Percentiles rank a stretch among this genome's conserved stretches.
Conservation (phyloP, 2,329 filamentous ascomycete genomes). For the Fusarium euwallaceae region DNA sequence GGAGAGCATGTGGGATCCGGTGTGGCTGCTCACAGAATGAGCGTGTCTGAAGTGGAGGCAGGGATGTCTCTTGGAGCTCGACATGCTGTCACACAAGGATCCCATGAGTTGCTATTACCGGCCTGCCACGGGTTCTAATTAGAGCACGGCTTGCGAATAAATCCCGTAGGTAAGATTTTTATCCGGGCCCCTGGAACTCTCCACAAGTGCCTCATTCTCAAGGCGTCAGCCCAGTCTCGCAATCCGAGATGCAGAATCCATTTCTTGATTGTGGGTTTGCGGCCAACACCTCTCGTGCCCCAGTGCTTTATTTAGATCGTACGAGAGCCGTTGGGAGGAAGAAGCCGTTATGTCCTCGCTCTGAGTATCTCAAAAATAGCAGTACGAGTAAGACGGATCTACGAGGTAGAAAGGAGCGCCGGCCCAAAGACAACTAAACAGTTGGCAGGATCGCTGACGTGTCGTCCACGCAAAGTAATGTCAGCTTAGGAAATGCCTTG, state of each 20-base stretch:
- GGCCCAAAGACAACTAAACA: neutral
- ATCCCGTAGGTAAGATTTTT: slow-evolving; percentile 1
- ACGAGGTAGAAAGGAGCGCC: neutral
- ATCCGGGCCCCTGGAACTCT: neutral
- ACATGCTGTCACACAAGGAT: neutral
- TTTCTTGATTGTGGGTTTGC: neutral
- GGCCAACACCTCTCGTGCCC: neutral
- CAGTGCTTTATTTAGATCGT: neutral
- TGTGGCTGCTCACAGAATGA: neutral
- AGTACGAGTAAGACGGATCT: neutral
- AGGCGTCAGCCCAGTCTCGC: neutral
- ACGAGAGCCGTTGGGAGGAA: neutral
- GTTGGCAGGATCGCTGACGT: neutral
- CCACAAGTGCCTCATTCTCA: neutral
- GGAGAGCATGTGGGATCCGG: neutral
- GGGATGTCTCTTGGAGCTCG: neutral
- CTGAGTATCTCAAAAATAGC: neutral
- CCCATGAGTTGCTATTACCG: neutral
- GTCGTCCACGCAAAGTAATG: neutral
- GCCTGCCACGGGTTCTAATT: neutral
- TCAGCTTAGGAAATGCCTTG: neutral
- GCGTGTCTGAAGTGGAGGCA: neutral
- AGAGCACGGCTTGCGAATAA: neutral
- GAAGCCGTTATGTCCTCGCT: neutral
- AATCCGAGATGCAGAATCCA: neutral